A percentile compares a stretch with the other conserved stretches of the same genome.
phyloP scores from a whole-genome alignment of 2,329 filamentous ascomycete genomes.

The Chalaropsis ovoidea region DNA sequence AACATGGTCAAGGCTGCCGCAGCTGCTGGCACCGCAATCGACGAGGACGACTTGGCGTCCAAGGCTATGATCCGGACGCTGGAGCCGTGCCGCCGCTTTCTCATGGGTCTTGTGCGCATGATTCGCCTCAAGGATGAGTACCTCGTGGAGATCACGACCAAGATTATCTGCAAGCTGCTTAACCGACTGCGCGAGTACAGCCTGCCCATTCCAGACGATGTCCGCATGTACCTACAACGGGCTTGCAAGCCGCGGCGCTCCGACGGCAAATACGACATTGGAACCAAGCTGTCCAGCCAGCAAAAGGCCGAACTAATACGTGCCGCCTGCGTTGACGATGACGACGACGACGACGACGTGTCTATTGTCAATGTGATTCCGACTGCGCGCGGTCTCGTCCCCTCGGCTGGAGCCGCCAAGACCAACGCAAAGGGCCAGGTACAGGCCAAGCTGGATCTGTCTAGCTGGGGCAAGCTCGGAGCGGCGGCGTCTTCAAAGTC shows the following conservation, averaged over 20 bases:
- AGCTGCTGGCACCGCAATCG: slow-evolving; percentile 27
- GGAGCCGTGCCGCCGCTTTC: slow-evolving; percentile 29
- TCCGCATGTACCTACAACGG: slow-evolving; percentile 53
- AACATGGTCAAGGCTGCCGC: slow-evolving; percentile 26
- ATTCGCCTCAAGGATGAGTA: slow-evolving; percentile 80
- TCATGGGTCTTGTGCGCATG: slow-evolving; percentile 66
- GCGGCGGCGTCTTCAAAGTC: slow-evolving; percentile 28
- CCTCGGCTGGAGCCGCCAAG: slow-evolving; percentile 22
- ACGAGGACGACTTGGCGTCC: slow-evolving; percentile 31
- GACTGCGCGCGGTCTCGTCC: slow-evolving; percentile 22
- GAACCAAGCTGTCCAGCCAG: slow-evolving; percentile 68
- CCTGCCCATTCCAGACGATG: slow-evolving; percentile 55
- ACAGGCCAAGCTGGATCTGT: slow-evolving; percentile 47
- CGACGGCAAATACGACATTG: slow-evolving; percentile 46
- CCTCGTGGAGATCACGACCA: slow-evolving; percentile 70
- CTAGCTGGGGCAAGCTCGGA: slow-evolving; percentile 48
- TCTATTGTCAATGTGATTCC: slow-evolving; percentile 24
- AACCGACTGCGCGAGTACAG: slow-evolving; percentile 66
- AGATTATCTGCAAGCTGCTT: slow-evolving; percentile 74
- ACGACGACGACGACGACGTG: slow-evolving; percentile 34
- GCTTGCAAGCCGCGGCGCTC: slow-evolving; percentile 50
- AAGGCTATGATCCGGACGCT: slow-evolving; percentile 34
- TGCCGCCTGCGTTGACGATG: slow-evolving; percentile 50
- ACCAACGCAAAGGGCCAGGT: slow-evolving; percentile 36
- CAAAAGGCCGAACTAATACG: slow-evolving; percentile 75